phyloP scores from a whole-genome alignment of 139 green algal species.

The Haematococcus lacustris region DNA sequence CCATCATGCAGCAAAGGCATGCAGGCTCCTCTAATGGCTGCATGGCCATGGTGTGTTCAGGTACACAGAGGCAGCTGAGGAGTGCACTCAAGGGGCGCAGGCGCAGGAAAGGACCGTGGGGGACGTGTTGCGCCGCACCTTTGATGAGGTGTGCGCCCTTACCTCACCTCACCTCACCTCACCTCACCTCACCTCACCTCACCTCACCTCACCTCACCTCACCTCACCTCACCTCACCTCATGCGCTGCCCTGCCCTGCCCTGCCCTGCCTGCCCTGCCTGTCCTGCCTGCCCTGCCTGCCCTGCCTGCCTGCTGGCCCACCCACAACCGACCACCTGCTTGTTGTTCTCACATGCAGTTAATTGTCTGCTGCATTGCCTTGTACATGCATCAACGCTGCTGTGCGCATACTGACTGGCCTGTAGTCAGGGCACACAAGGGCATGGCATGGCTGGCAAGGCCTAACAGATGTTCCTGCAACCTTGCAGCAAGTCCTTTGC shows the following conservation, averaged over 20 bases:
- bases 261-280: too few relatives aligned
- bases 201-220: too few relatives aligned
- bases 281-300: too few relatives aligned
- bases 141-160: constrained; percentile 6
- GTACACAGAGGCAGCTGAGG: constrained; percentile 4
- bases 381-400: too few relatives aligned
- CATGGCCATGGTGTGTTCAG: not conserved
- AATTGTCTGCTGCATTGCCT: too few relatives aligned
- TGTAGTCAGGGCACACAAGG: not conserved
- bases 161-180: not conserved
- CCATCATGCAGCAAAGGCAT: too few relatives aligned
- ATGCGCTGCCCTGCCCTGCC: too few relatives aligned
- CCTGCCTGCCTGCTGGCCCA: not conserved
- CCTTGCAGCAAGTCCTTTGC: too few relatives aligned
- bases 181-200: not conserved
- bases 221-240: too few relatives aligned
- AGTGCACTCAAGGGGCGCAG: constrained; percentile 3
- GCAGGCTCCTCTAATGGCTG: not conserved
- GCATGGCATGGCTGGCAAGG: not conserved
- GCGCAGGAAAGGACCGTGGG: not conserved
- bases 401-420: too few relatives aligned
- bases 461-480: not conserved
- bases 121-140: constrained; percentile 4
- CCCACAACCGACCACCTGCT: not conserved
- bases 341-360: too few relatives aligned